Base-by-base conservation (phyloP, 2,329 filamentous ascomycete species). In the Colletotrichum karsti region DNA sequence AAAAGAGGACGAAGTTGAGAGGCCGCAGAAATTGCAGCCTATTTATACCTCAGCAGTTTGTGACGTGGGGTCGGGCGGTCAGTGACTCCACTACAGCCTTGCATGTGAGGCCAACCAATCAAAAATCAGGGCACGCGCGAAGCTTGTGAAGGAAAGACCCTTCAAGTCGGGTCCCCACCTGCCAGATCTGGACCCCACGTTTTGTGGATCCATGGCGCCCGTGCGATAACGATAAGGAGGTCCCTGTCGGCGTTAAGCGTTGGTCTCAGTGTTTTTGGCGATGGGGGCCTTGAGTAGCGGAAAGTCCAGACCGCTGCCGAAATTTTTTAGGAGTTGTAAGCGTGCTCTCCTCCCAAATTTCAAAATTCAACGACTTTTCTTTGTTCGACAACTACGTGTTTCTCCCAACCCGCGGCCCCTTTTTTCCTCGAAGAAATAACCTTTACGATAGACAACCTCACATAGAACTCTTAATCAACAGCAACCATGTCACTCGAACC, bases 401-500 rank as follows among this genome's bases (percentile, higher is more conserved):
- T 13, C 20, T 42, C 53, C n/a, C 9, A 18, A 26, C n/a, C n/a
- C n/a, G n/a, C 20, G 42, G 20, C 44, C 24, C 33, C 33, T 35
- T 37, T 42, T 35, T 12, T 65, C 28, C 35, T 26, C 30, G 13
- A 54, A 28, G 37, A 48, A 20, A 59, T 39, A 48, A 44, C 20
- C 5, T 39, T 39, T 24, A 33, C 28, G 15, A 35, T 54, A 68
- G 53, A 65, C 37, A 42, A 53, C 30, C n/a, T n/a, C 54, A 58
- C 24, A 24, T 68, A 55, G 65, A 60, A 68, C 24, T 20, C n/a
- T 39, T 30, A 46, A 56, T 56, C 41, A 39, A 61, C 59, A 54
- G 50, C 63, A 61, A 69, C 41, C 22, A 80, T 79, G 77, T 74
- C 73, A 24, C 71, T 79, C 33, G 75, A 80, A 59, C 74, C 80